A percentile compares a stretch with the other conserved stretches of the same genome.
Evolutionary conservation across 495 filamentous ascomycete species (phyloP).

Genomic region (Talaromyces trachyspermus): DNA sequence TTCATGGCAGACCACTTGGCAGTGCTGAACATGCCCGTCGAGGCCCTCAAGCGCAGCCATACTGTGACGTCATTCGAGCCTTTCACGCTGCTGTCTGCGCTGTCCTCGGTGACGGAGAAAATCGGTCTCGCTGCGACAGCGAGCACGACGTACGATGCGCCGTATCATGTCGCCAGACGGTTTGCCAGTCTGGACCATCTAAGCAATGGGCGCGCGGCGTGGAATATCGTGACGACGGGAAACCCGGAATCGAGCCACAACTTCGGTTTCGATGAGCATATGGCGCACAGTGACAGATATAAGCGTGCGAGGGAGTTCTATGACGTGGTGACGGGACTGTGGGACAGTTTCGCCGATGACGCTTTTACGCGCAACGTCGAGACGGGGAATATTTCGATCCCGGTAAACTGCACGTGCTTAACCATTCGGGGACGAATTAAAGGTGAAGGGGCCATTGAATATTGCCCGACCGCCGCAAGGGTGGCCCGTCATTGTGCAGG

Average conservation of each 20-base stretch:
- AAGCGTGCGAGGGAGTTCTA: constrained; percentile 35
- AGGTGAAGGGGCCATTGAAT: constrained; percentile 42
- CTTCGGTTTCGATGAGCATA: constrained; percentile 29
- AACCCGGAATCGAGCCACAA: constrained; percentile 32
- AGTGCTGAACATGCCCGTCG: constrained; percentile 50
- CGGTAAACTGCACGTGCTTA: constrained; percentile 38
- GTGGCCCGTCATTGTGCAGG: constrained; percentile 51
- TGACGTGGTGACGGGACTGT: constrained; percentile 31
- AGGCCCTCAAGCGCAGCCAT: constrained; percentile 50
- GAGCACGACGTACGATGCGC: constrained; percentile 55
- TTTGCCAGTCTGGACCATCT: constrained; percentile 58
- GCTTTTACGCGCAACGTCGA: constrained; percentile 43
- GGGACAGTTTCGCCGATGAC: constrained; percentile 50
- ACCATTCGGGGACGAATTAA: constrained; percentile 45
- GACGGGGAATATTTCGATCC: constrained; percentile 42
- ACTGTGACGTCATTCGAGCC: constrained; percentile 47
- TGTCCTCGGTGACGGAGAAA: constrained; percentile 37
- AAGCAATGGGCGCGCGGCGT: constrained; percentile 44
- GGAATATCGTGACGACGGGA: constrained; percentile 35
- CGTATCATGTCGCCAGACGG: constrained; percentile 56
- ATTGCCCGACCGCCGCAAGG: constrained; percentile 47
- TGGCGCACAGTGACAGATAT: constrained; percentile 29
- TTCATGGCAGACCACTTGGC: constrained; percentile 57
- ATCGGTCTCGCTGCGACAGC: constrained; percentile 49
- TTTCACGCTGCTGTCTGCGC: constrained; percentile 42